Percentiles rank a stretch among this genome's conserved stretches.
These are phyloP conservation scores for Chaetoscypha palmicola DNA, from an alignment of 2,329 filamentous ascomycete species.

Conservation along the genomic window DNA sequence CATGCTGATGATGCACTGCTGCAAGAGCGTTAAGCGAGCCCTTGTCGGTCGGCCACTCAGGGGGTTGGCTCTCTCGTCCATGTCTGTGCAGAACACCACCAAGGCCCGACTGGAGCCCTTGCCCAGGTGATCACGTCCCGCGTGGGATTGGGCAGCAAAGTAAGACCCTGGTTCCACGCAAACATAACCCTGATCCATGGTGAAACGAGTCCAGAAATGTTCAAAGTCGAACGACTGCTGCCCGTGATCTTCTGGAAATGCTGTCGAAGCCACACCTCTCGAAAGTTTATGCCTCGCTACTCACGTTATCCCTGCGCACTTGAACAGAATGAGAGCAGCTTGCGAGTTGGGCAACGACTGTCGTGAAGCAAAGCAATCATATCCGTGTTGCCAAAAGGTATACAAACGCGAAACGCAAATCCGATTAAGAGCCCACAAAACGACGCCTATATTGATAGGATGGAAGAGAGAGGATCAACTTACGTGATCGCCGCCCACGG, in stretches of 20 bases:
- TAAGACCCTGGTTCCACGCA: constrained; percentile 20
- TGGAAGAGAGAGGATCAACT: constrained; percentile 29
- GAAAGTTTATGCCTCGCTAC: constrained; percentile 1
- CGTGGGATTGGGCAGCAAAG: constrained; percentile 26
- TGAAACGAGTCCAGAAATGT: constrained; percentile 24
- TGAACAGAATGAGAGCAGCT: constrained; percentile 19
- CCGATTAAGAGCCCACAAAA: constrained; percentile 7
- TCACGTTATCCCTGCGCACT: constrained; percentile 5
- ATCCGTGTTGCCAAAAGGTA: constrained; percentile 13
- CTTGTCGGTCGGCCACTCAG: neutral
- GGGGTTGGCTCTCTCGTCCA: neutral
- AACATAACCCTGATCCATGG: constrained; percentile 12
- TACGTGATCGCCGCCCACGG: constrained; percentile 37
- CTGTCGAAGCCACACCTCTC: constrained; percentile 21
- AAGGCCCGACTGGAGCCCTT: constrained; percentile 1
- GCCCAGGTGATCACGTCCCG: constrained; percentile 6
- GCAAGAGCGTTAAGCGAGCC: constrained; percentile 20
- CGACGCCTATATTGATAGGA: constrained; percentile 14
- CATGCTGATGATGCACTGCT: constrained; percentile 1
- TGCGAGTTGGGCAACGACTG: constrained; percentile 16
- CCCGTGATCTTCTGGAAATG: constrained; percentile 26
- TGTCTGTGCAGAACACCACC: constrained; percentile 13
- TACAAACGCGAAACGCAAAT: constrained; percentile 18
- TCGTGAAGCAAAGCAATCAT: constrained; percentile 14
- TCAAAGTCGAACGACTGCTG: neutral